A percentile compares a stretch with the other conserved stretches of the same genome.
Conservation (phyloP, 2,329 filamentous ascomycete species). For the Ascochyta fabae region DNA sequence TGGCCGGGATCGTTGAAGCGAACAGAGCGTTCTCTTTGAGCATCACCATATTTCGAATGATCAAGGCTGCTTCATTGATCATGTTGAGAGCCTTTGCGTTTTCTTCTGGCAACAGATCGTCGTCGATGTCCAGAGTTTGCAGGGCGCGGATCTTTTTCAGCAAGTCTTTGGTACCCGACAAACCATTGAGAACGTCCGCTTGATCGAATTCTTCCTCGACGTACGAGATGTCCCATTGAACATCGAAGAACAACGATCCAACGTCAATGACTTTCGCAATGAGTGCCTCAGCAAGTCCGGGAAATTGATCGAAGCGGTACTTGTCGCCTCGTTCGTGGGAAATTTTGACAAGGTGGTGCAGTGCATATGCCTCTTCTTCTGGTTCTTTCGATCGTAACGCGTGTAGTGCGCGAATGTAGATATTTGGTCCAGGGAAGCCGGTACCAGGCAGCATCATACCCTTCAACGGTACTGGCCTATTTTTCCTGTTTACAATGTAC, state of each 20-base stretch:
- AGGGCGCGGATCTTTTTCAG: slow-evolving; percentile 74
- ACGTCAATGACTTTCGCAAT: slow-evolving; percentile 84
- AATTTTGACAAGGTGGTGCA: slow-evolving; percentile 94
- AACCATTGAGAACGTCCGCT: slow-evolving; percentile 66
- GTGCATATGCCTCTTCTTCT: slow-evolving; percentile 86
- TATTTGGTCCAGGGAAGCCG: slow-evolving; percentile 80
- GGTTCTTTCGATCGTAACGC: slow-evolving; percentile 80
- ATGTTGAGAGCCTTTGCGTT: slow-evolving; percentile 75
- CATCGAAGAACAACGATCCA: slow-evolving; percentile 78
- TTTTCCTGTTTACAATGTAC: slow-evolving; percentile 54
- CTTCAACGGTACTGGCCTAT: slow-evolving; percentile 48
- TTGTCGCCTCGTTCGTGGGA: slow-evolving; percentile 94
- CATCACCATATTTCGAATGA: slow-evolving; percentile 95
- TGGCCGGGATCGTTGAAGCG: slow-evolving; percentile 73
- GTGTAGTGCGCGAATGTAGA: slow-evolving; percentile 87
- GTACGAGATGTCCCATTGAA: slow-evolving; percentile 79
- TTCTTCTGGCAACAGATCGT: slow-evolving; percentile 72
- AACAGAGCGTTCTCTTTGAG: slow-evolving; percentile 86
- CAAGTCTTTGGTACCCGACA: slow-evolving; percentile 72
- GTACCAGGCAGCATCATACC: slow-evolving; percentile 68
- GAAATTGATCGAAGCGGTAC: slow-evolving; percentile 92
- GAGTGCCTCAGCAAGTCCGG: slow-evolving; percentile 84
- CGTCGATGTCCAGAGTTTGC: slow-evolving; percentile 63
- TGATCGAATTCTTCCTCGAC: slow-evolving; percentile 59
- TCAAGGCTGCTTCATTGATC: slow-evolving; percentile 84